Base-by-base conservation (phyloP, 176 grass and related monocot species). In the Aegilops sharonensis region DNA sequence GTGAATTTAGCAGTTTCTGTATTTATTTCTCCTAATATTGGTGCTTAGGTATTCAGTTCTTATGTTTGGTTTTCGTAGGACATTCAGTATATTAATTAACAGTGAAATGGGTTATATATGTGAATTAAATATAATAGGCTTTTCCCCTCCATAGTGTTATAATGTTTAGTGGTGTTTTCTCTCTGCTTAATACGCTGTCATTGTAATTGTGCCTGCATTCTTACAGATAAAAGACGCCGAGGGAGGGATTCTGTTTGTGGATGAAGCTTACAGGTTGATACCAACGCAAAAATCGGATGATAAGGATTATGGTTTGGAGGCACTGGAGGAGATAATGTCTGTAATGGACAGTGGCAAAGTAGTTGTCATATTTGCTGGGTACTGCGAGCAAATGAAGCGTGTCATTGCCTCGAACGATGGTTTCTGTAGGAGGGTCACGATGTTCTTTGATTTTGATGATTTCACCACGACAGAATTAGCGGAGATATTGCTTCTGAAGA, bases 271-370 rank as follows among this genome's bases (percentile, higher is more conserved):
- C 68, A 94, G 97, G 83, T 87, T 99, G 85, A 92, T 99, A 86
- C 94, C 92, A 60, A 89, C 82, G 83, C 94, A 97, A 83, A 94
- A 94, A 88, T 80, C 96, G 0, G 88, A 99, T 69, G 97, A 96
- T 81, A 99, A 96, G 88, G 97, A 99, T 83, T 99, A 99, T 78
- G 97, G 97, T 80, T 67, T 99, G 81, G 97, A 99, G 84, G 97
- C 97, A 54, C 75, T 99, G 83, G 97, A 99, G 90, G 97, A 99
- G 85, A 99, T 99, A 68, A 99, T 99, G 94, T 96, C 94, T 18
- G 88, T 99, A 37, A 99, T 99, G 97, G 97, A 99, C 77, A 89
- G 86, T 83, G 92, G 90, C 30, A 99, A 96, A 82, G 69, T 99
- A 35, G 90, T 94, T 32, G 88, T 99, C 57, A 85, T 99, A 88